phyloP scores from a whole-genome alignment of 2,329 filamentous ascomycete species.

The Septoria petroselini region DNA sequence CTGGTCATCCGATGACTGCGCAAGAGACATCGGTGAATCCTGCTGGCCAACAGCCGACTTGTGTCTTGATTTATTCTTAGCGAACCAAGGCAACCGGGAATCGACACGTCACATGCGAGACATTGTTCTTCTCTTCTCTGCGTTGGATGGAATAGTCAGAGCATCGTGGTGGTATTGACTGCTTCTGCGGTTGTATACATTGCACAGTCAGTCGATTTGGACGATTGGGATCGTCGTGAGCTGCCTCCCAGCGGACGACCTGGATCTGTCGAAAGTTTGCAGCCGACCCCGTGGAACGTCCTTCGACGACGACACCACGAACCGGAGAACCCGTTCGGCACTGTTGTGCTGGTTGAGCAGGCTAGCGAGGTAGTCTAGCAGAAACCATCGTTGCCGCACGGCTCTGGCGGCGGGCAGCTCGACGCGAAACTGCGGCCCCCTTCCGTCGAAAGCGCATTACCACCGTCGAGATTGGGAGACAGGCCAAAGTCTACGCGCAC shows the following conservation, averaged over 20 bases:
- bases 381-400: neutral
- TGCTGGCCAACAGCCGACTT: conserved; percentile 3
- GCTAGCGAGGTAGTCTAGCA: conserved; percentile 5
- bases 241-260: conserved; percentile 4
- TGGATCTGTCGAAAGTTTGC: neutral
- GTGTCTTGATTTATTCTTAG: neutral
- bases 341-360: conserved; percentile 1
- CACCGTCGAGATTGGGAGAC: conserved; percentile 7
- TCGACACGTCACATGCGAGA: neutral
- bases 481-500: conserved; percentile 1
- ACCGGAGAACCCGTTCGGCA: neutral
- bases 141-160: conserved; percentile 3
- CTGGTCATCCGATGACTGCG: too few species aligned
- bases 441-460: conserved; percentile 6
- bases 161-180: neutral
- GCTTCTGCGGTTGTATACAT: too few species aligned
- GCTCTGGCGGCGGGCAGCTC: conserved; percentile 1
- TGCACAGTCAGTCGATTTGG: too few species aligned
- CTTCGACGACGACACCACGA: neutral
- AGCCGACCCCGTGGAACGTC: neutral
- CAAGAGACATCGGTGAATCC: conserved; percentile 4
- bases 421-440: conserved; percentile 3
- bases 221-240: conserved; percentile 2
- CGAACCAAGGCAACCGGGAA: neutral
- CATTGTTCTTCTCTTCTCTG: neutral